Percentiles rank a stretch among this genome's conserved stretches.
Evolutionary conservation across 805 yeast species (phyloP).

Genomic region (Ogataea sp.): DNA sequence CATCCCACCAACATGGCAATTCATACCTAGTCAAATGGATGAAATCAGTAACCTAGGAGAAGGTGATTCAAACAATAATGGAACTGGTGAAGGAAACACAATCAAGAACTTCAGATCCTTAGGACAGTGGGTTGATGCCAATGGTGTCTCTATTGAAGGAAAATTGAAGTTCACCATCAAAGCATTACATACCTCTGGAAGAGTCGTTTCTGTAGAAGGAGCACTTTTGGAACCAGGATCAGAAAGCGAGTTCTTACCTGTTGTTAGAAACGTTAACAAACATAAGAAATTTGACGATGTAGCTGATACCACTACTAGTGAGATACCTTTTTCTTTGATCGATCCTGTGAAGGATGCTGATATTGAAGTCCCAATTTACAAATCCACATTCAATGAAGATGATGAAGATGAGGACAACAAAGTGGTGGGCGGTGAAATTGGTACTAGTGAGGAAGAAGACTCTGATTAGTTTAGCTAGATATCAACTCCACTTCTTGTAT

Average conservation of each 20-base stretch:
- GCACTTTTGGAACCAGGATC: slow-evolving; percentile 57
- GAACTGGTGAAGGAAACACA: slow-evolving; percentile 10
- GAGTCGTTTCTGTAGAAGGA: slow-evolving; percentile 84
- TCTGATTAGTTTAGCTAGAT: no score
- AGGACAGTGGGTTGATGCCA: slow-evolving; percentile 84
- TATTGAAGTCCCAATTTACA: slow-evolving; percentile 17
- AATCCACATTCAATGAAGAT: slow-evolving; percentile 13
- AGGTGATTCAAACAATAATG: slow-evolving; percentile 15
- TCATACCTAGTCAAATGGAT: slow-evolving; percentile 72
- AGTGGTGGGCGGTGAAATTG: slow-evolving; percentile 16
- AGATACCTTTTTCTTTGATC: neutral
- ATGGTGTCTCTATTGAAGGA: slow-evolving; percentile 72
- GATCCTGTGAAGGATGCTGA: slow-evolving; percentile 9
- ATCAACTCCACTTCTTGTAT: no score
- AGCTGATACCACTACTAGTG: neutral
- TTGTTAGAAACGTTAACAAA: slow-evolving; percentile 27
- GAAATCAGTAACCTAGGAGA: slow-evolving; percentile 27
- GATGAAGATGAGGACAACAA: slow-evolving; percentile 19
- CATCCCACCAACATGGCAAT: slow-evolving; percentile 83
- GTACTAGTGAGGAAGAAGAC: slow-evolving; percentile 15
- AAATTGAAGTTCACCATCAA: slow-evolving; percentile 71
- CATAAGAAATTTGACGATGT: slow-evolving; percentile 34
- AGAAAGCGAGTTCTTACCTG: slow-evolving; percentile 47
- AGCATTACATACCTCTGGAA: slow-evolving; percentile 67
- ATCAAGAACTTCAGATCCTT: slow-evolving; percentile 40